phyloP scores from a whole-genome alignment of 2,329 filamentous ascomycete genomes.

The Diaporthe helianthi region DNA sequence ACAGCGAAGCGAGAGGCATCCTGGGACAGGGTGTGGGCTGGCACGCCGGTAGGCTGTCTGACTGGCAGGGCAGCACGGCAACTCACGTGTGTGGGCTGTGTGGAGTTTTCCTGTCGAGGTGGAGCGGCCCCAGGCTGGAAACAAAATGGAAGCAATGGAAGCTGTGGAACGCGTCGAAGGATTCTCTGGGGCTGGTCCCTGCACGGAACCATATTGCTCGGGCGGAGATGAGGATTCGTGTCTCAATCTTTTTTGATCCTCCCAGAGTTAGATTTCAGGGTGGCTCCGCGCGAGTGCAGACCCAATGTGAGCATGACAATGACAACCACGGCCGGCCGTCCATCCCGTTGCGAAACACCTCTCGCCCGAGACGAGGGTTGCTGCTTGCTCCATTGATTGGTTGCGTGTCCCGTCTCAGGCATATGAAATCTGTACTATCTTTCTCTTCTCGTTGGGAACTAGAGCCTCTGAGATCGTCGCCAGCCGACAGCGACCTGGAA shows the following conservation, averaged over 20 bases:
- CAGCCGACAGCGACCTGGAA: background rate
- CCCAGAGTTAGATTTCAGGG: constrained; percentile 32
- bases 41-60: background rate
- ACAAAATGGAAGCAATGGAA: constrained; percentile 35
- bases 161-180: constrained; percentile 34
- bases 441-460: background rate
- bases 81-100: background rate
- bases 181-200: constrained; percentile 32
- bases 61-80: too few species aligned
- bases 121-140: constrained; percentile 31
- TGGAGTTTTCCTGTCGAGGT: constrained; percentile 9
- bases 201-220: constrained; percentile 30
- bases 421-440: too few species aligned
- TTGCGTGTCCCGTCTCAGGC: constrained; percentile 16
- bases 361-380: constrained; percentile 15
- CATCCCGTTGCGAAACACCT: background rate
- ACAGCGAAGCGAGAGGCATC: constrained; percentile 5
- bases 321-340: background rate
- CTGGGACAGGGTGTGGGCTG: background rate
- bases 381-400: constrained; percentile 9
- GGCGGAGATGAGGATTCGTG: constrained; percentile 35
- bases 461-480: background rate
- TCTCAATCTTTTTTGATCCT: constrained; percentile 29
- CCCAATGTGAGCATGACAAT: constrained; percentile 20
- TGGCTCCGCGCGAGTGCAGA: constrained; percentile 17